phyloP scores from a whole-genome alignment of 345 rosid genomes.

The Murraya paniculata region DNA sequence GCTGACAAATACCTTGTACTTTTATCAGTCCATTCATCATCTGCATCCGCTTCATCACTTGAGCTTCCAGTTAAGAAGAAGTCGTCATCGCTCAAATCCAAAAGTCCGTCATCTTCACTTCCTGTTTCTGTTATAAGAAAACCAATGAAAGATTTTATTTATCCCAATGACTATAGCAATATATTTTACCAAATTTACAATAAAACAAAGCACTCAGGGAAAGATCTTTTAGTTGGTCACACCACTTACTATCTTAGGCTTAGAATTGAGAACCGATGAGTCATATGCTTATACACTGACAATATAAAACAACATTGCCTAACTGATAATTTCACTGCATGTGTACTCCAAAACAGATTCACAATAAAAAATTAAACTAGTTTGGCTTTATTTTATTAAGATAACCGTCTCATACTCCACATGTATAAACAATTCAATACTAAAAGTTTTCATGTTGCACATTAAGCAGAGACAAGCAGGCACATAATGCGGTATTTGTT shows the following conservation, averaged over 20 bases:
- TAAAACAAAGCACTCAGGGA: neutral
- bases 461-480: neutral
- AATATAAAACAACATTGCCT: neutral
- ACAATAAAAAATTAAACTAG: neutral
- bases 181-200: conserved; percentile 3
- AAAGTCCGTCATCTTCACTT: conserved; percentile 95
- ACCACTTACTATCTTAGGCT: neutral
- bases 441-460: neutral
- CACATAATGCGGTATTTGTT: neutral
- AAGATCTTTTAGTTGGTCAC: neutral
- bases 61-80: conserved; percentile 87
- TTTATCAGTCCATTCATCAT: conserved; percentile 97
- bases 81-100: conserved; percentile 95
- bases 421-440: neutral
- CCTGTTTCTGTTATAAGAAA: conserved; percentile 75
- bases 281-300: neutral
- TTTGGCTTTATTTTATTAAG: neutral
- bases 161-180: neutral
- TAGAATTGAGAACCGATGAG: neutral
- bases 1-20: conserved; percentile 63
- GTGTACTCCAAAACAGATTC: neutral
- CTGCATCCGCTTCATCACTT: conserved; percentile 98
- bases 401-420: neutral
- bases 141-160: conserved; percentile 10
- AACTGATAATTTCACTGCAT: neutral